Evolutionary conservation across 352 stramenopile species (phyloP), one percentile per base, ranked within the genome.

Genomic region (Globisporangium paroecandrum): DNA sequence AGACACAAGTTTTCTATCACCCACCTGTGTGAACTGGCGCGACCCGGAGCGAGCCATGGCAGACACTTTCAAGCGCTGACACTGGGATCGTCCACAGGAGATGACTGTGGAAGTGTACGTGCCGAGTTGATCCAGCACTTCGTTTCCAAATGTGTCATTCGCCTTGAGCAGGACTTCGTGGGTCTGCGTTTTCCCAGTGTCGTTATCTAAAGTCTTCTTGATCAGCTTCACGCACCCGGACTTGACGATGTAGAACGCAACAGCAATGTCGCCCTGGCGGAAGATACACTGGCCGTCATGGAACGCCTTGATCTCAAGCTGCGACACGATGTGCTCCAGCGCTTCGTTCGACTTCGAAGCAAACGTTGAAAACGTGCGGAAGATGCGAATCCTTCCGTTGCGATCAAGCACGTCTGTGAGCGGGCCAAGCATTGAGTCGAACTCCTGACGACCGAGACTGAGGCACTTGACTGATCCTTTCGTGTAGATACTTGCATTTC

Each of bases 281-380:
- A 77, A 84, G 38, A 93, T 87, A 54, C 82, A 89, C 58, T 91
- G 79, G 1, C 74, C 74, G 62, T 91, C 78, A 34, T 88, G 77
- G 67, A 89, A 91, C 22, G 83, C 81, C 70, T 90, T 89, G 69
- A 91, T 92, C 61, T 93, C 85, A 2, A 93, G 77, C 64, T 89
- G 79, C 12, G 80, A 89, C 29, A 89, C 78, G n/a, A 89, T 69
- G 29, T 83, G 77, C n/a, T 92, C 83, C 13, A 93, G 75, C 6
- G 77, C 77, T 51, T 93, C 82, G 15, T 69, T 76, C n/a, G 81
- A 80, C n/a, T 81, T 82, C n/a, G 59, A 75, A 5, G 78, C 74
- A 38, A 93, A 87, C 5, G 62, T 69, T 36, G 83, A 79, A 46
- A 90, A 79, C 29, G 71, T 88, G 32, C 75, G 76, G 43, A 93